These are phyloP conservation scores for Hypoxylon intermedium DNA, from an alignment of 495 filamentous ascomycete species.

Conservation along the genomic window DNA sequence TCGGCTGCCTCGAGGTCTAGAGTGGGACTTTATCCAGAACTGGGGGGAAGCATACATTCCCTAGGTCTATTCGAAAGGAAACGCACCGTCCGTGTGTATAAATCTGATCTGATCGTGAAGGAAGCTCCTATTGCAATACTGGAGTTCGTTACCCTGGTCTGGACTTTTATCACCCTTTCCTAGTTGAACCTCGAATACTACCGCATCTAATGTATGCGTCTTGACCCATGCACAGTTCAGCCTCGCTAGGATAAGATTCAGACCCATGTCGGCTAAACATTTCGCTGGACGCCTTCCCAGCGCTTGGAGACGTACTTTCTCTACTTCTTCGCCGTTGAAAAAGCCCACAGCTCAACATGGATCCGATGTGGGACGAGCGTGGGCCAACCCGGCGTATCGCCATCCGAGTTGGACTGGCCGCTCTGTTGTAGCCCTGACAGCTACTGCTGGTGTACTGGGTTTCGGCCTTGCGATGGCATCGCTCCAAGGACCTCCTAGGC, in stretches of 20 bases:
- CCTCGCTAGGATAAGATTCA: slow-evolving; percentile 1
- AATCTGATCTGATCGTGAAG: neutral
- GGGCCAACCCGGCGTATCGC: slow-evolving; percentile 12
- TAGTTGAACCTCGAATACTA: slow-evolving; percentile 8
- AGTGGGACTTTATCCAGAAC: slow-evolving; percentile 1
- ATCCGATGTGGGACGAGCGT: slow-evolving; percentile 13
- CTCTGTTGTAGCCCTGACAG: slow-evolving; percentile 49
- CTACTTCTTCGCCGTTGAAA: slow-evolving; percentile 19
- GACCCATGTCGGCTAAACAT: slow-evolving; percentile 33
- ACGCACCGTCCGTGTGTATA: neutral
- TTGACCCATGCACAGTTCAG: slow-evolving; percentile 10
- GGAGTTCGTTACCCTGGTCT: slow-evolving; percentile 1
- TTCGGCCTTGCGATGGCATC: slow-evolving; percentile 46
- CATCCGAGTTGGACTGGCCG: slow-evolving; percentile 38
- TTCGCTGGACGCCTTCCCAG: slow-evolving; percentile 36
- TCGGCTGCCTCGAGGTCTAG: neutral
- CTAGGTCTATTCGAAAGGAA: neutral
- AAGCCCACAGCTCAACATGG: slow-evolving; percentile 25
- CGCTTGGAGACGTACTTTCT: slow-evolving; percentile 35
- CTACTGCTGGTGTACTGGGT: slow-evolving; percentile 50
- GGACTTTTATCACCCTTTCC: neutral
- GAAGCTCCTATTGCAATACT: slow-evolving; percentile 6
- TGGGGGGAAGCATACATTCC: neutral
- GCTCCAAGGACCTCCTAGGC: slow-evolving; percentile 28
- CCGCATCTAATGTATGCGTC: slow-evolving; percentile 12